Evolutionary conservation across 1,284 basidiomycete species (phyloP).

Genomic region (Ustilago vetiveriae): DNA sequence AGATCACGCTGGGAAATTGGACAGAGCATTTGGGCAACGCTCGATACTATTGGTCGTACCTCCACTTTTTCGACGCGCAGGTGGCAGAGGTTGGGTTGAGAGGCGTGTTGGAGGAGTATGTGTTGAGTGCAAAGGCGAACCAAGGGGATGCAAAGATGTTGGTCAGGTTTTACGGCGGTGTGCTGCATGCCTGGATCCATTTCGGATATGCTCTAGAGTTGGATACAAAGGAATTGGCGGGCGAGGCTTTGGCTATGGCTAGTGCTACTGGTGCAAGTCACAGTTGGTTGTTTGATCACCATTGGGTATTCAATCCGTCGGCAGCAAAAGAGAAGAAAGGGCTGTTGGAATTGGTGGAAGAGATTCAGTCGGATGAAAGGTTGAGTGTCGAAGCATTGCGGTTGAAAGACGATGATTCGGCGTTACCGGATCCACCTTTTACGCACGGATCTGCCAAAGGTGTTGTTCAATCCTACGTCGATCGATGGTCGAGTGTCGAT

Average conservation of each 20-base stretch:
- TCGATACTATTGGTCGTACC: constrained; percentile 47
- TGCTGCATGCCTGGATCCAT: constrained; percentile 66
- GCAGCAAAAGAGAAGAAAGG: neutral
- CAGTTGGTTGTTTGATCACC: constrained; percentile 20
- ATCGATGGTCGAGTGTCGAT: constrained; percentile 12
- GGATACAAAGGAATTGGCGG: constrained; percentile 47
- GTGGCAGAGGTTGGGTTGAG: constrained; percentile 4
- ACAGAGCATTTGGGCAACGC: constrained; percentile 29
- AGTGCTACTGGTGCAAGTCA: constrained; percentile 9
- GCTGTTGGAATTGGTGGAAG: constrained; percentile 19
- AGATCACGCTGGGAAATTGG: constrained; percentile 36
- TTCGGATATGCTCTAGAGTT: constrained; percentile 66
- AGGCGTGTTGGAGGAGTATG: constrained; percentile 22
- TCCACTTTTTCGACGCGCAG: constrained; percentile 39
- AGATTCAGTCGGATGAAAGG: constrained; percentile 19
- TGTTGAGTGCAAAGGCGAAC: constrained; percentile 39
- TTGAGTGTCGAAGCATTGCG: constrained; percentile 1
- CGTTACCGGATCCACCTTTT: constrained; percentile 26
- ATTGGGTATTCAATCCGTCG: constrained; percentile 5
- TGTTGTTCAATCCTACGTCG: constrained; percentile 28
- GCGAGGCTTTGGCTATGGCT: constrained; percentile 60
- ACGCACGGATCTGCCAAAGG: neutral
- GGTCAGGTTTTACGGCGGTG: constrained; percentile 59
- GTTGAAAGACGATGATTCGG: constrained; percentile 3
- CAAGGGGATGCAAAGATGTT: constrained; percentile 13